These are phyloP conservation scores for Tolypocladium inflatum DNA, from an alignment of 2,329 filamentous ascomycete species.

Conservation along the genomic window DNA sequence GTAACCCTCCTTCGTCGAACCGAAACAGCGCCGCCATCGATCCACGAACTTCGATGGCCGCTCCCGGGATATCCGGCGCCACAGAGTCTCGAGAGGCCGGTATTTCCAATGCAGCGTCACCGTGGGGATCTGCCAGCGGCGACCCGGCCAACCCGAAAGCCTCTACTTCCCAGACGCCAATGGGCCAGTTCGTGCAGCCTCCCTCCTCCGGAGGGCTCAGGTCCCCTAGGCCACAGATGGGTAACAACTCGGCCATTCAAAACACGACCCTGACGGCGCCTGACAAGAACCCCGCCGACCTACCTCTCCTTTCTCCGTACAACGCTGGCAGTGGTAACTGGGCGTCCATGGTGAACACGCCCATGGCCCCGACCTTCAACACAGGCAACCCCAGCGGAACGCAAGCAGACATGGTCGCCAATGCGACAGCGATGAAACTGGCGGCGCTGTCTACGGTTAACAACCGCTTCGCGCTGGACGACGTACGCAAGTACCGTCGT, in stretches of 20 bases:
- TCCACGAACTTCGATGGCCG: conserved; percentile 63
- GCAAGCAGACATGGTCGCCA: conserved; percentile 96
- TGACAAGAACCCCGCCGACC: conserved; percentile 58
- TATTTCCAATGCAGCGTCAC: conserved; percentile 42
- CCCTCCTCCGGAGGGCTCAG: conserved; percentile 64
- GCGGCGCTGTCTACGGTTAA: conserved; percentile 95
- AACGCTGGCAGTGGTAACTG: conserved; percentile 78
- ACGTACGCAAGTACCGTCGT: conserved; percentile 92
- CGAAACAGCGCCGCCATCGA: conserved; percentile 81
- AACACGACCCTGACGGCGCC: conserved; percentile 67
- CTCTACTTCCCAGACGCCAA: conserved; percentile 67
- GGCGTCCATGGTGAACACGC: conserved; percentile 98
- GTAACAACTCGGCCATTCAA: conserved; percentile 64
- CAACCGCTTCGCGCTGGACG: conserved; percentile 93
- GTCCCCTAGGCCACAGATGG: conserved; percentile 65
- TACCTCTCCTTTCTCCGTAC: conserved; percentile 81
- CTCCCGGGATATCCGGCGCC: conserved; percentile 62
- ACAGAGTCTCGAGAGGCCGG: conserved; percentile 21
- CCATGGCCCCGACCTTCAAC: conserved; percentile 83
- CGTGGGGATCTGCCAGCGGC: conserved; percentile 56
- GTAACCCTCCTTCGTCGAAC: conserved; percentile 81
- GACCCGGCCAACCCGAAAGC: conserved; percentile 57
- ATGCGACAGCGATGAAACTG: conserved; percentile 97
- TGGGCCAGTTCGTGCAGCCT: conserved; percentile 92
- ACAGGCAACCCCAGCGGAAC: conserved; percentile 40